phyloP scores from a whole-genome alignment of 768 basidiomycete genomes.

The Suillus tomentosus region DNA sequence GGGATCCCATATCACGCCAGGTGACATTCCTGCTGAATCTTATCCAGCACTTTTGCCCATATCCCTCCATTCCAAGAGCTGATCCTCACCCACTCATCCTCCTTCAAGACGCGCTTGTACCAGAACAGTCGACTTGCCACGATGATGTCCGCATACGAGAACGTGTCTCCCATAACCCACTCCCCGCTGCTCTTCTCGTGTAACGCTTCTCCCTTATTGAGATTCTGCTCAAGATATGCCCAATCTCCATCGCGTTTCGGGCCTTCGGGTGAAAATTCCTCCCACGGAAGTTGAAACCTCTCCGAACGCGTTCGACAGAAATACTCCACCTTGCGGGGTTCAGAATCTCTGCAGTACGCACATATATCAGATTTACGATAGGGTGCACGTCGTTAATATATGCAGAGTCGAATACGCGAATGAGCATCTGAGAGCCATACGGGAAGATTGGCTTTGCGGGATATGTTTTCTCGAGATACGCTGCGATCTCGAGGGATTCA shows the following conservation, averaged over 20 bases:
- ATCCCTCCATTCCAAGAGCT: slow-evolving; percentile 8
- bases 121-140: slow-evolving; percentile 8
- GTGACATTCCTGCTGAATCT: slow-evolving; percentile 3
- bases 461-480: slow-evolving; percentile 50
- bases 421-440: slow-evolving; percentile 36
- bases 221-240: slow-evolving; percentile 37
- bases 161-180: slow-evolving; percentile 13
- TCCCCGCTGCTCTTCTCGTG: neutral
- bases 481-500: slow-evolving; percentile 45
- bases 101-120: slow-evolving; percentile 9
- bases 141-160: slow-evolving; percentile 16
- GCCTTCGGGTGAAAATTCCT: slow-evolving; percentile 33
- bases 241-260: slow-evolving; percentile 35
- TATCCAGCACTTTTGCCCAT: slow-evolving; percentile 9
- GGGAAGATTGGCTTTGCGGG: slow-evolving; percentile 24
- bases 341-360: slow-evolving; percentile 25
- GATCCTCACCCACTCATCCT: slow-evolving; percentile 9
- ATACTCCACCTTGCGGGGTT: slow-evolving; percentile 34
- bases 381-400: slow-evolving; percentile 27
- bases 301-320: slow-evolving; percentile 37
- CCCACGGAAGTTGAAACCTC: neutral
- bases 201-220: slow-evolving; percentile 20
- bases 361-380: slow-evolving; percentile 20
- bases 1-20: neutral
- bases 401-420: slow-evolving; percentile 36